Percentiles rank a stretch among this genome's conserved stretches.
phyloP scores from a whole-genome alignment of 169 alveolate species.

The Amoebophrya sp. region DNA sequence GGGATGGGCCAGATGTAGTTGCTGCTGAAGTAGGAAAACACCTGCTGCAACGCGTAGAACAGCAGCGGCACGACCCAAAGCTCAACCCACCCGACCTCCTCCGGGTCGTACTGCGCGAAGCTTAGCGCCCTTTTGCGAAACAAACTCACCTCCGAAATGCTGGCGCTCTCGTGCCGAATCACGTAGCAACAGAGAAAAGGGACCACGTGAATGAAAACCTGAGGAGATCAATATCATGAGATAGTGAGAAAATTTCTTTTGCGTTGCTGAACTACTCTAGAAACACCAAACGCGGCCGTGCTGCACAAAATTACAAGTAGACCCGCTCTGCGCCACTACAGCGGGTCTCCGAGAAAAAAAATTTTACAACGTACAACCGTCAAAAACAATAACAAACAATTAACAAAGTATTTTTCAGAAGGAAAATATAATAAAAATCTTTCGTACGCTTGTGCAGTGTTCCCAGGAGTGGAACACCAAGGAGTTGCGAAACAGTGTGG shows the following conservation, averaged over 20 bases:
- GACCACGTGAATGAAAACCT: constrained; percentile 21
- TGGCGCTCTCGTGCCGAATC: neutral
- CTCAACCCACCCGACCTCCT: neutral
- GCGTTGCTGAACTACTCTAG: too few relatives aligned
- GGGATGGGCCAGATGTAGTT: constrained; percentile 6
- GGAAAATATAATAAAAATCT: neutral
- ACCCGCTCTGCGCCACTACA: too few relatives aligned
- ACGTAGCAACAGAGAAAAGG: constrained; percentile 11
- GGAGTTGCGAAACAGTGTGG: constrained; percentile 48
- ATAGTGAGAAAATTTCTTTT: neutral
- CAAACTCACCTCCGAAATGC: neutral
- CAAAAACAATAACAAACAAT: too few relatives aligned
- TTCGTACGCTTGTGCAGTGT: neutral
- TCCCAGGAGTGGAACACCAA: constrained; percentile 50
- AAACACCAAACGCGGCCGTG: too few relatives aligned
- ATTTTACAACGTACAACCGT: neutral
- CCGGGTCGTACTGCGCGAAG: neutral
- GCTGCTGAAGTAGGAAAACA: neutral
- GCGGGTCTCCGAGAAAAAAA: too few relatives aligned
- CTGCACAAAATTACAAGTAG: too few relatives aligned
- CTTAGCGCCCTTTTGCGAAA: neutral
- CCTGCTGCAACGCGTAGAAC: neutral
- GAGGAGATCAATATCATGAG: neutral
- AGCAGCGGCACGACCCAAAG: neutral
- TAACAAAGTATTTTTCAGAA: neutral